phyloP scores from a whole-genome alignment of 345 rosid species.

The Brassica juncea region DNA sequence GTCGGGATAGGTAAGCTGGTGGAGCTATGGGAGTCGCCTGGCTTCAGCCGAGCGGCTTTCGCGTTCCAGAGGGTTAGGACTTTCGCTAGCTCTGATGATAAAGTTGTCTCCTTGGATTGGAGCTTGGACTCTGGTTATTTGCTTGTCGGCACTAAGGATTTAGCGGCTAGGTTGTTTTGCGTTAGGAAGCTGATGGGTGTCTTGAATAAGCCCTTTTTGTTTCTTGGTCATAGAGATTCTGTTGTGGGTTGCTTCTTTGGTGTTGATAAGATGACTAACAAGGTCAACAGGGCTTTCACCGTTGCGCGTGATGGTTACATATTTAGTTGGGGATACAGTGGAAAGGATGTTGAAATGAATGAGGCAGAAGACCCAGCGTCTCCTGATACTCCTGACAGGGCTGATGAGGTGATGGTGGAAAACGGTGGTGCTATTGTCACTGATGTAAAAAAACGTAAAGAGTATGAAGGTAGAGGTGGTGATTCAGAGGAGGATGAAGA shows the following conservation, averaged over 20 bases:
- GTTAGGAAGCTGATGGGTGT: conserved; percentile 60
- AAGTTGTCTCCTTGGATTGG: conserved; percentile 70
- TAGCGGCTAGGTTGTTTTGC: conserved; percentile 75
- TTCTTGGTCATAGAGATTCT: conserved; percentile 86
- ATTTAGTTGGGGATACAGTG: conserved; percentile 69
- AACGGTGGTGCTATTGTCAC: conserved; percentile 20
- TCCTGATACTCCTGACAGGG: conserved; percentile 67
- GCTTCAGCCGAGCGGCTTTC: conserved; percentile 68
- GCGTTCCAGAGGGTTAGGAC: conserved; percentile 79
- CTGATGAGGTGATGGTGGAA: conserved; percentile 41
- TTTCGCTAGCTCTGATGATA: conserved; percentile 72
- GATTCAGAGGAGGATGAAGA: conserved; percentile 35
- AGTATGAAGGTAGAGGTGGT: conserved; percentile 51
- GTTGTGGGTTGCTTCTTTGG: conserved; percentile 89
- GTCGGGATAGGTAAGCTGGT: conserved; percentile 79
- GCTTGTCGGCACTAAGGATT: conserved; percentile 85
- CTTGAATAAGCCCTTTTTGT: conserved; percentile 68
- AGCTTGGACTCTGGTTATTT: conserved; percentile 71
- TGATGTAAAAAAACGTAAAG: conserved; percentile 58
- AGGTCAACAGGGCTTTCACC: conserved; percentile 61
- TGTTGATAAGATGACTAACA: conserved; percentile 59
- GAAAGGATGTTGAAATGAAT: conserved; percentile 34
- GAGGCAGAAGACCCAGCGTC: conserved; percentile 56
- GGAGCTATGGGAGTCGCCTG: conserved; percentile 88
- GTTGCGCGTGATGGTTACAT: conserved; percentile 77